phyloP scores from a whole-genome alignment of 2,329 filamentous ascomycete genomes.

The Pseudodiploospora longispora region DNA sequence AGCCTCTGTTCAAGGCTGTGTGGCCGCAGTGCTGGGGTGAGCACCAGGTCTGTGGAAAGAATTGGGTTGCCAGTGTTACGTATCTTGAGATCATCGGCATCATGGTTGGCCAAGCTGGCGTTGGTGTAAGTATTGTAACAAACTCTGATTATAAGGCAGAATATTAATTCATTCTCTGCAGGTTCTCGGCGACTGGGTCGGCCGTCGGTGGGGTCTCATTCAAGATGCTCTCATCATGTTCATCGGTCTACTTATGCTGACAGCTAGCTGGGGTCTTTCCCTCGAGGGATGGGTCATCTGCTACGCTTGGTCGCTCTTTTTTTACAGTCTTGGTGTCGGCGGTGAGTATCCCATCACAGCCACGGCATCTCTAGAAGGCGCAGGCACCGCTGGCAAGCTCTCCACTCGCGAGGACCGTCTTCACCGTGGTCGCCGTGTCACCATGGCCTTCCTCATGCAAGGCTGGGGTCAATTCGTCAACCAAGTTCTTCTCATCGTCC shows the following conservation, averaged over 20 bases:
- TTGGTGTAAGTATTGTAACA: slow-evolving; percentile 54
- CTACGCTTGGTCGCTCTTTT: slow-evolving; percentile 91
- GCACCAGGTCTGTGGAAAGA: slow-evolving; percentile 58
- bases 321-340: slow-evolving; percentile 57
- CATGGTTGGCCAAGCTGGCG: slow-evolving; percentile 83
- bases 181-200: slow-evolving; percentile 64
- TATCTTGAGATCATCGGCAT: slow-evolving; percentile 94
- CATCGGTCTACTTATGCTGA: slow-evolving; percentile 82
- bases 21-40: slow-evolving; percentile 71
- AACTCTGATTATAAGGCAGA: not conserved
- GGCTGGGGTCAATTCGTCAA: slow-evolving; percentile 96
- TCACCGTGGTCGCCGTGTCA: slow-evolving; percentile 92
- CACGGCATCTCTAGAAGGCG: slow-evolving; percentile 88
- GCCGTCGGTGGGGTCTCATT: slow-evolving; percentile 89
- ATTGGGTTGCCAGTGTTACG: slow-evolving; percentile 77
- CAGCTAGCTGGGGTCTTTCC: slow-evolving; percentile 78
- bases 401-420: slow-evolving; percentile 90
- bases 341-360: slow-evolving; percentile 97
- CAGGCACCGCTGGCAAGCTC: slow-evolving; percentile 74
- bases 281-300: slow-evolving; percentile 95
- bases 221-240: slow-evolving; percentile 95
- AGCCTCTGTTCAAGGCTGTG: slow-evolving; percentile 67
- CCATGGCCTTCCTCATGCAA: slow-evolving; percentile 94
- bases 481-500: slow-evolving; percentile 79
- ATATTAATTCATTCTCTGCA: slow-evolving; percentile 15